Conservation (phyloP, 2,329 filamentous ascomycete genomes). For the Aspergillus sp. region DNA sequence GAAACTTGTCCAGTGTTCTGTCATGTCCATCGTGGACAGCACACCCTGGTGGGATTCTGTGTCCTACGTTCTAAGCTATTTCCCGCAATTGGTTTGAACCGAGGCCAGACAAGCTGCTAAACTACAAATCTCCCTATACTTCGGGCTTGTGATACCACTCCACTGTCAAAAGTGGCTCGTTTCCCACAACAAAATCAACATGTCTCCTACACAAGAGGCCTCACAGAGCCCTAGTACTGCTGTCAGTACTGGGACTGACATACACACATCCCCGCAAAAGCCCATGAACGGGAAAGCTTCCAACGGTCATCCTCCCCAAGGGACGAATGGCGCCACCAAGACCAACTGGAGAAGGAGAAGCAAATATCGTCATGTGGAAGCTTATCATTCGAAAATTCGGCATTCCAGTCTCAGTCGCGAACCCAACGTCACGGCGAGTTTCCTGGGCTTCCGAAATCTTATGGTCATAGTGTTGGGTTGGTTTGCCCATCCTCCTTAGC, state of each 20-base stretch:
- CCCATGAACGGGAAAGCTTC: constrained; percentile 15
- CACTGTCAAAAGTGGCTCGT: neutral
- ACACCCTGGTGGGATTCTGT: constrained; percentile 8
- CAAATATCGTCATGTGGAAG: constrained; percentile 91
- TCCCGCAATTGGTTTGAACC: constrained; percentile 24
- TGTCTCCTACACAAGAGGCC: neutral
- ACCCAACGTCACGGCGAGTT: constrained; percentile 72
- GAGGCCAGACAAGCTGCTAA: constrained; percentile 1
- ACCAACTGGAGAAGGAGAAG: constrained; percentile 42
- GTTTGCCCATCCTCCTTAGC: constrained; percentile 23
- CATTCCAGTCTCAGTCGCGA: constrained; percentile 88
- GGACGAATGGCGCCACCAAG: constrained; percentile 20
- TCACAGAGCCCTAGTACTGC: constrained; percentile 1
- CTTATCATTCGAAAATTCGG: constrained; percentile 71
- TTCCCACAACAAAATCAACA: neutral
- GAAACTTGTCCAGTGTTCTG: neutral
- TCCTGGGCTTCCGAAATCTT: constrained; percentile 90
- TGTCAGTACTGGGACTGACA: constrained; percentile 27
- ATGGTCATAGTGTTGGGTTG: constrained; percentile 90
- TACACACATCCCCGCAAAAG: constrained; percentile 17
- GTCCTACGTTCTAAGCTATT: constrained; percentile 15
- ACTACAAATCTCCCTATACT: neutral
- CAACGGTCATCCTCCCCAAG: constrained; percentile 4
- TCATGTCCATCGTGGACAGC: constrained; percentile 18
- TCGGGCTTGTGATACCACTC: neutral